Conservation (phyloP, 306 rosid genomes). For the Glycine latifolia region DNA sequence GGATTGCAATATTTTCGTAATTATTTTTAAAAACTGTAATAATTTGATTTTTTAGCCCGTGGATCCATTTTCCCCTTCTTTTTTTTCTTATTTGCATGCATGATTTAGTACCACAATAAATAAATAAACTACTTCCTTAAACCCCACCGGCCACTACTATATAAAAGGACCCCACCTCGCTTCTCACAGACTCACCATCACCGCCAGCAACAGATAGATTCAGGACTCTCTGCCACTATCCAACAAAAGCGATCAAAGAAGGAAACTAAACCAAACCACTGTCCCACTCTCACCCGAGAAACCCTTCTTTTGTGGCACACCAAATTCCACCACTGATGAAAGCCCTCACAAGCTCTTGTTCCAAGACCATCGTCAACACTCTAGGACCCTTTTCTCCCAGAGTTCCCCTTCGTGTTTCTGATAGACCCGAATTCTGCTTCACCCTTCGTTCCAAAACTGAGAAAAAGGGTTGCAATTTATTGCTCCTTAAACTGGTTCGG, state of each 20-base stretch:
- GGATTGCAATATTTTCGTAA: too few species aligned
- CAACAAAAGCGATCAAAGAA: too few species aligned
- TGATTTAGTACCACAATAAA: not conserved
- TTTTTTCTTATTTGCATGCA: not conserved
- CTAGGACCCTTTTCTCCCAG: conserved; percentile 23
- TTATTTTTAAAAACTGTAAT: too few species aligned
- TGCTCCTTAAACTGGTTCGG: conserved; percentile 54
- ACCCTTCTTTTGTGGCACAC: not conserved
- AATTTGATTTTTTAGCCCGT: too few species aligned
- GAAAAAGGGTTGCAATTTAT: conserved; percentile 45
- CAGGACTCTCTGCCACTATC: not conserved
- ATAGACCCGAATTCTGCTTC: conserved; percentile 46
- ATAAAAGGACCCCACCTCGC: conserved; percentile 27
- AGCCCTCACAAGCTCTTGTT: conserved; percentile 53
- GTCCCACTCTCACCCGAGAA: not conserved
- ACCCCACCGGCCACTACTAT: conserved; percentile 8
- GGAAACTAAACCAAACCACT: too few species aligned
- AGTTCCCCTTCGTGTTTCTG: conserved; percentile 33
- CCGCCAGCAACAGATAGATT: conserved; percentile 43
- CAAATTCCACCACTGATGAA: conserved; percentile 56
- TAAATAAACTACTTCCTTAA: not conserved
- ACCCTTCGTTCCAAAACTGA: conserved; percentile 36
- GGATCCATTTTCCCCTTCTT: not conserved
- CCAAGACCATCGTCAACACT: conserved; percentile 16
- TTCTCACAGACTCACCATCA: not conserved